Evolutionary conservation across 495 filamentous ascomycete species (phyloP).

Genomic region (Aspergillus nanangensis): DNA sequence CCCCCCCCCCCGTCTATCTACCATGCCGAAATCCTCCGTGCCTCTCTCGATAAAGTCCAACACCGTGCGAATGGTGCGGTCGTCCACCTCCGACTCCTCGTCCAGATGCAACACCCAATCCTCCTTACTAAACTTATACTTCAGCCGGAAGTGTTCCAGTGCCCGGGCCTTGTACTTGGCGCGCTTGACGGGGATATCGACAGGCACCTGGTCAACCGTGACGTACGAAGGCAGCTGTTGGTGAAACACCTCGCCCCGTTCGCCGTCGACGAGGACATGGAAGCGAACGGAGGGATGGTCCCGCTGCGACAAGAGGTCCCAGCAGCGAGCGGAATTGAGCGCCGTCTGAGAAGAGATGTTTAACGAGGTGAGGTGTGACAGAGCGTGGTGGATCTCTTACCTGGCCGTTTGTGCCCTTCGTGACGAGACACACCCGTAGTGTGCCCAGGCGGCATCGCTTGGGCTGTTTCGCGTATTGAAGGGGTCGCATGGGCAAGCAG

Average conservation of each 20-base stretch:
- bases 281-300: slow-evolving; percentile 3
- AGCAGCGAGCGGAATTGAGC: not conserved
- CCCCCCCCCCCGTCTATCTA: no score
- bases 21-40: slow-evolving; percentile 7
- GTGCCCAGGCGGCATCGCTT: slow-evolving; percentile 1
- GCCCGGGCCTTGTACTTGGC: slow-evolving; percentile 9
- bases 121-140: slow-evolving; percentile 4
- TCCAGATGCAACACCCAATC: slow-evolving; percentile 11
- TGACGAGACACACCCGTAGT: slow-evolving; percentile 4
- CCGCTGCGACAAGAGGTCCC: slow-evolving; percentile 1
- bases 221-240: slow-evolving; percentile 5
- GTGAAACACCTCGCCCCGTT: not conserved
- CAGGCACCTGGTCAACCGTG: slow-evolving; percentile 2
- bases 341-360: no score
- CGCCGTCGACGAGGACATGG: slow-evolving; percentile 4
- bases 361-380: no score
- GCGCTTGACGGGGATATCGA: not conserved
- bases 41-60: slow-evolving; percentile 11
- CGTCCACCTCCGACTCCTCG: slow-evolving; percentile 10
- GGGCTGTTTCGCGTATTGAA: not conserved
- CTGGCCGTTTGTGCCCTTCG: slow-evolving; percentile 4
- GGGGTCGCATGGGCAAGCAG: slow-evolving; percentile 5
- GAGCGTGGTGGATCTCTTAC: no score
- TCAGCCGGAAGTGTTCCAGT: slow-evolving; percentile 4
- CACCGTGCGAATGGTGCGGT: slow-evolving; percentile 1